These are phyloP conservation scores for Fraxinus greggii DNA, from an alignment of 305 asterid genomes.

Conservation along the genomic window DNA sequence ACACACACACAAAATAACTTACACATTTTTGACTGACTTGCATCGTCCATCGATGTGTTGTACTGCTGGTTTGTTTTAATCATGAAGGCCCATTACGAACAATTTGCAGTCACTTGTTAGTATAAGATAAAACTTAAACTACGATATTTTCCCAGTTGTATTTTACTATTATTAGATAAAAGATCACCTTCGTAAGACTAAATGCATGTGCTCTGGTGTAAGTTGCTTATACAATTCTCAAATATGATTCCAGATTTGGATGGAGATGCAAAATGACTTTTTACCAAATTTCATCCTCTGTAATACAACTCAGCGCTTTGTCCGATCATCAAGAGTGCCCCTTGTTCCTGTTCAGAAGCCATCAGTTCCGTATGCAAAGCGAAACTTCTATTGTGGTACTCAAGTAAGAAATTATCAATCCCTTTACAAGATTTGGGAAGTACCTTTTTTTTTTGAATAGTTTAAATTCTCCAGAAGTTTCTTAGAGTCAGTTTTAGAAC, in stretches of 20 bases:
- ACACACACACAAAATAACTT: not conserved
- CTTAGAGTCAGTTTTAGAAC: not conserved
- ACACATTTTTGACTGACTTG: not conserved
- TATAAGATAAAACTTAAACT: not conserved
- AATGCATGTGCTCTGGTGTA: slow-evolving; percentile 15
- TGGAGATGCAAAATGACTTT: slow-evolving; percentile 97
- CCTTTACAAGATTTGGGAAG: not conserved
- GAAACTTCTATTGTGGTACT: slow-evolving; percentile 88
- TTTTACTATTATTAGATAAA: not conserved
- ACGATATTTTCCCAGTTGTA: not conserved
- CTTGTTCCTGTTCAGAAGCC: slow-evolving; percentile 86
- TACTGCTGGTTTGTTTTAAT: not conserved
- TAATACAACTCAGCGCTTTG: slow-evolving; percentile 97
- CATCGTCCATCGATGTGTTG: not conserved
- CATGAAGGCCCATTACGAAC: not conserved
- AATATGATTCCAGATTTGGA: slow-evolving; percentile 70
- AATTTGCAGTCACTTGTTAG: not conserved
- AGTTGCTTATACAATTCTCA: slow-evolving; percentile 30
- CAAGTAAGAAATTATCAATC: slow-evolving; percentile 61
- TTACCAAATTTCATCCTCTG: slow-evolving; percentile 90
- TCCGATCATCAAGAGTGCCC: slow-evolving; percentile 80
- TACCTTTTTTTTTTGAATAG: not conserved
- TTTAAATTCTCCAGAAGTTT: not conserved
- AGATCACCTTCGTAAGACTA: not conserved
- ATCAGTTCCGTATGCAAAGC: slow-evolving; percentile 85